Evolutionary conservation across 371 early-diverging fungal genomes (phyloP).

Genomic region (Dinochytrium kinnereticum): DNA sequence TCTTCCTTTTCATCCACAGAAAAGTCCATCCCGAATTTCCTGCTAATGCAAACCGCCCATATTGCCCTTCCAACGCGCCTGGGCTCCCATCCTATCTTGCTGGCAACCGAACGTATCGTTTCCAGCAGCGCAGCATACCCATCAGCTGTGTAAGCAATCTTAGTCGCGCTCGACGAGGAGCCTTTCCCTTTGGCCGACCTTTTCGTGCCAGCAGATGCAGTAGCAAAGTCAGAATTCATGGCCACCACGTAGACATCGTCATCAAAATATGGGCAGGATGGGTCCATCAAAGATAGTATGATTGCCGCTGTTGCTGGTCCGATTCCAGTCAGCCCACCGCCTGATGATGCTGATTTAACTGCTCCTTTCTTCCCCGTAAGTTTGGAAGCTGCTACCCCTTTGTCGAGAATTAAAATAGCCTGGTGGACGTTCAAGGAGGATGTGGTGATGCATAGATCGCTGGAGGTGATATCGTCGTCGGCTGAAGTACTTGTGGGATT

Average conservation of each 20-base stretch:
- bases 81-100: conserved; percentile 7
- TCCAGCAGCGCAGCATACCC: not conserved
- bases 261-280: conserved; percentile 12
- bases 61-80: not conserved
- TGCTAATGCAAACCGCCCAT: conserved; percentile 11
- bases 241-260: conserved; percentile 9
- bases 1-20: not conserved
- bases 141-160: not conserved
- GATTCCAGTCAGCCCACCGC: not conserved
- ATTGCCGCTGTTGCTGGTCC: conserved; percentile 17
- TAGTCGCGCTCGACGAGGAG: not conserved
- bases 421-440: not conserved
- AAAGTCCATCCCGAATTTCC: not conserved
- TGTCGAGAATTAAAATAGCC: conserved; percentile 7
- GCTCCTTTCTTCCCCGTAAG: not conserved
- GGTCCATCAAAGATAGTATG: not conserved
- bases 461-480: not conserved
- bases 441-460: not conserved
- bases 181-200: not conserved
- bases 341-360: not conserved
- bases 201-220: not conserved
- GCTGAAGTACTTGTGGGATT: not conserved
- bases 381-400: conserved; percentile 5
- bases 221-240: not conserved
- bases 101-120: not conserved